Percentiles rank a stretch among this genome's conserved stretches.
These are phyloP conservation scores for Protomyces arabidopsidicola DNA, from an alignment of 1,139 yeast species.

Conservation along the genomic window DNA sequence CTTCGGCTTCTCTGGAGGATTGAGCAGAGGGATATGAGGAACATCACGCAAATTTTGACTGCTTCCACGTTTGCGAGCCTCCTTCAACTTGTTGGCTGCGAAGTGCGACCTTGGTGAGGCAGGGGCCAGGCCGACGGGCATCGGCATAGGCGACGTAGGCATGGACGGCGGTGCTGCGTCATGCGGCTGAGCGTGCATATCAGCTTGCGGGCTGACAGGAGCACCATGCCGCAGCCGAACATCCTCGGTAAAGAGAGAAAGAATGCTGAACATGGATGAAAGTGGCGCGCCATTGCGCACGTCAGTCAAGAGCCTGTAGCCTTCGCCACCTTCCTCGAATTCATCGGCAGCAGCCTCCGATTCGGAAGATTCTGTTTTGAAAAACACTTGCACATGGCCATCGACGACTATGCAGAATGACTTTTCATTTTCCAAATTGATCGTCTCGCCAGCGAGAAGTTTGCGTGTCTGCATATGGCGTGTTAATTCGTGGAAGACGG, in stretches of 20 bases:
- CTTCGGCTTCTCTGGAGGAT: background rate
- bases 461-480: conserved; percentile 88
- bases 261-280: conserved; percentile 72
- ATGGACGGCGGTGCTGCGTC: background rate
- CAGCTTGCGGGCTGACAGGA: background rate
- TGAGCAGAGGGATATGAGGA: conserved; percentile 18
- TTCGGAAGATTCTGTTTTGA: conserved; percentile 45
- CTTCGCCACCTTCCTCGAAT: conserved; percentile 47
- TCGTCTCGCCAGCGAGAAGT: conserved; percentile 67
- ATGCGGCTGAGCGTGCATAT: background rate
- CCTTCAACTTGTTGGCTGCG: background rate
- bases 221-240: conserved; percentile 31
- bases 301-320: conserved; percentile 73
- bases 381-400: conserved; percentile 77
- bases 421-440: conserved; percentile 64
- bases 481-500: conserved; percentile 88
- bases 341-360: conserved; percentile 42
- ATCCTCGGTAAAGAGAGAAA: conserved; percentile 60
- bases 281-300: conserved; percentile 80
- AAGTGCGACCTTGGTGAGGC: conserved; percentile 2
- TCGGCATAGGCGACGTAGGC: background rate
- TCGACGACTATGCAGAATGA: conserved; percentile 95
- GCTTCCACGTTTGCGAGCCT: background rate
- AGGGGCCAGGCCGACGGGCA: background rate
- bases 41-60: background rate